Base-by-base conservation (phyloP, 495 filamentous ascomycete genomes). In the Chaetomium cochliodes region DNA sequence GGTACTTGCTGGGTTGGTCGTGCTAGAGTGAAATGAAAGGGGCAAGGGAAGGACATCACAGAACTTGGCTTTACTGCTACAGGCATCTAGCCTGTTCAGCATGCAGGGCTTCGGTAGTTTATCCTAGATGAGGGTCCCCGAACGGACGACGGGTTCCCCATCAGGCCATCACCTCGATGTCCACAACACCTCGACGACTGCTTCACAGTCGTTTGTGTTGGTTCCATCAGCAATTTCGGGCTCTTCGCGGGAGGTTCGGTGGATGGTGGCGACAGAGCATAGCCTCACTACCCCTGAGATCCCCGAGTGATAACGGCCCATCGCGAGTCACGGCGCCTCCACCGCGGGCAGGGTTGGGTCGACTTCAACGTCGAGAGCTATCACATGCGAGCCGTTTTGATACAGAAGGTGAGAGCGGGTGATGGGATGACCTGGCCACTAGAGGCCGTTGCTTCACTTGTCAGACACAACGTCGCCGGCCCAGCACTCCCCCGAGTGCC, bases 71-170 rank as follows among this genome's bases (percentile, higher is more conserved):
- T 26, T 52, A n/a, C 49, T 52, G 22, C 49, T 52, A 22, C 49
- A 52, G 47, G 49, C 49, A 52, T 52, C 23, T 52, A 15, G 49
- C 49, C 49, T 52, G 49, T 52, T 52, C 49, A 26, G 11, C 5
- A 12, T 26, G 9, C 49, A 25, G 49, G 49, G 20, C 12, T 16
- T 52, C 23, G 49, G 22, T 26, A 52, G 49, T 52, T 52, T 12
- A 52, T 52, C 22, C 49, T n/a, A 25, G 49, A 26, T 13, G 49
- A 26, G 22, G 49, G 49, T 25, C 22, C 23, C 23, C 49, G 22
- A 18, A 11, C 22, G 49, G 49, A 11, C 49, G n/a, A 50, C 7
- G 16, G 44, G 8, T 37, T 12, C 44, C 11, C 44, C 15, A 20
- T 47, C 44, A 47, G 16, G 44, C 8, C 44, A 47, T 47, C 5